A percentile compares a stretch with the other conserved stretches of the same genome.
These are phyloP conservation scores for Aspergillus nanangensis DNA, from an alignment of 495 filamentous ascomycete genomes.

Conservation along the genomic window DNA sequence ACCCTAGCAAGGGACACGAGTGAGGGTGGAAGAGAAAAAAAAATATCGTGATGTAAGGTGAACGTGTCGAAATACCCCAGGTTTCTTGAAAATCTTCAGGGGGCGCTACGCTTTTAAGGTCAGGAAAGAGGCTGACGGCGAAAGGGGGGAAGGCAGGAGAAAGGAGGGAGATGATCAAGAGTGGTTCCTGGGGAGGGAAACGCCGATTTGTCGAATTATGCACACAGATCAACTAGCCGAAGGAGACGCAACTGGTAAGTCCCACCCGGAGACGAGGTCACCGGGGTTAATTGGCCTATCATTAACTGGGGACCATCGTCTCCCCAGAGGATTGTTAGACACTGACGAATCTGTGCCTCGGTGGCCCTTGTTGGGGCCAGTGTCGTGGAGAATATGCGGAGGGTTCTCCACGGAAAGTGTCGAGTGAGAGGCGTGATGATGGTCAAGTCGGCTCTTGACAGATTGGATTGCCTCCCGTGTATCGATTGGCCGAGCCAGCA, in stretches of 20 bases:
- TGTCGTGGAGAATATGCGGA: conserved; percentile 12
- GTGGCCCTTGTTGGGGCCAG: conserved; percentile 3
- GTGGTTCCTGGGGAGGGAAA: neutral
- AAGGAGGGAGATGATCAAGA: neutral
- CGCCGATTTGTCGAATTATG: neutral
- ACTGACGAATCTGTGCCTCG: conserved; percentile 5
- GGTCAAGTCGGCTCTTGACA: conserved; percentile 1
- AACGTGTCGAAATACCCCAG: too few species aligned
- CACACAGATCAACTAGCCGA: conserved; percentile 3
- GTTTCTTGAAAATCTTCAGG: too few species aligned
- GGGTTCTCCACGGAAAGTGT: neutral
- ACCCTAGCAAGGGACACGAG: neutral
- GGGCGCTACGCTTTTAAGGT: neutral
- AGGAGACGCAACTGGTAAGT: too few species aligned
- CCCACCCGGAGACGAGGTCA: conserved; percentile 2
- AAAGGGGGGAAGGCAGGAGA: too few species aligned
- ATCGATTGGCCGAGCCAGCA: conserved; percentile 2
- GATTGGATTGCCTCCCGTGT: neutral
- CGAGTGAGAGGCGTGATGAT: conserved; percentile 3
- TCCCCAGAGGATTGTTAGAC: conserved; percentile 6
- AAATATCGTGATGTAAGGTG: neutral
- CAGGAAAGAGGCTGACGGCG: too few species aligned
- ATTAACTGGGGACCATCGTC: neutral
- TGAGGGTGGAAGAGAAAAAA: neutral
- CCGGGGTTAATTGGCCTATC: conserved; percentile 6